phyloP scores from a whole-genome alignment of 192 early-diverging fungal genomes.

The Cladochytrium replicatum region DNA sequence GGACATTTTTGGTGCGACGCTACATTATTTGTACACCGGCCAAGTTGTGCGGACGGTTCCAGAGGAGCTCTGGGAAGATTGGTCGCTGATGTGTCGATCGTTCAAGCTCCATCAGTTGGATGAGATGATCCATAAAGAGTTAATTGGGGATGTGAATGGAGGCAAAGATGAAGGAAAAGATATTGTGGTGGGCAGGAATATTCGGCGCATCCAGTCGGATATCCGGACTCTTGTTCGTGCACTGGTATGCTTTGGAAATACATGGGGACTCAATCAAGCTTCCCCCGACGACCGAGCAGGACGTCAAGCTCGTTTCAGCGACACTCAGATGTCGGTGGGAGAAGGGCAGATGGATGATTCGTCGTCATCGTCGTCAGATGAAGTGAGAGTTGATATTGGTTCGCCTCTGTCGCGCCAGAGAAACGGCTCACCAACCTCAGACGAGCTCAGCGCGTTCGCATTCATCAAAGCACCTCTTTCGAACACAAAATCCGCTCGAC shows the following conservation, averaged over 20 bases:
- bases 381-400: too few species aligned
- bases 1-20: slow-evolving; percentile 18
- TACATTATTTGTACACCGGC: slow-evolving; percentile 36
- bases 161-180: slow-evolving; percentile 1
- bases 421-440: too few species aligned
- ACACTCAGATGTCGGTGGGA: too few species aligned
- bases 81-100: slow-evolving; percentile 17
- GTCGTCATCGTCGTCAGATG: too few species aligned
- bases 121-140: slow-evolving; percentile 4
- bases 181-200: slow-evolving; percentile 1
- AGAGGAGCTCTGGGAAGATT: slow-evolving; percentile 5
- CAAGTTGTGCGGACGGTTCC: slow-evolving; percentile 10
- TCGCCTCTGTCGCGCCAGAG: too few species aligned
- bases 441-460: too few species aligned
- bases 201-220: slow-evolving; percentile 16
- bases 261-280: too few species aligned
- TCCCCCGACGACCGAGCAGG: too few species aligned
- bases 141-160: background rate
- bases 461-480: too few species aligned
- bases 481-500: too few species aligned
- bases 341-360: too few species aligned
- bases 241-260: slow-evolving; percentile 1
- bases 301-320: too few species aligned
- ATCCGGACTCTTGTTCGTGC: slow-evolving; percentile 15
- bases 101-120: slow-evolving; percentile 15